Conservation (phyloP, 1,284 basidiomycete species). For the Wolfiporia cocos region DNA sequence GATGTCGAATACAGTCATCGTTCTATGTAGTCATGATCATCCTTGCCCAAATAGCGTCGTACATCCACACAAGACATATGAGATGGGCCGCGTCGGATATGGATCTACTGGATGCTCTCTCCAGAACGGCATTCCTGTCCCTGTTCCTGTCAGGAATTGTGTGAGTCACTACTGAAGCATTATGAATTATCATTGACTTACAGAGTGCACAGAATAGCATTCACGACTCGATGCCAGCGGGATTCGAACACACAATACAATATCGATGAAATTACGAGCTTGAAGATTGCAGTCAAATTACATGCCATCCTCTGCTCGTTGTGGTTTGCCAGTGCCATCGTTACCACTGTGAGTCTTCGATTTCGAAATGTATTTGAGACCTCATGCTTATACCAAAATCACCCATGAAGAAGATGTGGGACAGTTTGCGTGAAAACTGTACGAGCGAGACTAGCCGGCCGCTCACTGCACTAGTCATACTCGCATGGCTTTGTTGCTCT, state of each 20-base stretch:
- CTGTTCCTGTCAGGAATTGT: conserved; percentile 56
- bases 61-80: conserved; percentile 60
- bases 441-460: conserved; percentile 51
- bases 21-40: conserved; percentile 59
- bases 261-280: conserved; percentile 48
- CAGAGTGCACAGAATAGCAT: no score
- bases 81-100: conserved; percentile 52
- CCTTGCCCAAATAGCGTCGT: conserved; percentile 52
- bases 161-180: no score
- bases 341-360: conserved; percentile 51
- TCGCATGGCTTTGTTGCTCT: conserved; percentile 67
- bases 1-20: conserved; percentile 1
- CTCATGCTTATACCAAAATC: conserved; percentile 17
- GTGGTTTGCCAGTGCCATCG: conserved; percentile 62
- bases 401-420: conserved; percentile 43
- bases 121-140: conserved; percentile 53
- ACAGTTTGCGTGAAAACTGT: conserved; percentile 55
- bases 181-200: no score
- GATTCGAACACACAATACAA: conserved; percentile 45
- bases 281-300: conserved; percentile 54
- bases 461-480: conserved; percentile 62
- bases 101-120: conserved; percentile 60
- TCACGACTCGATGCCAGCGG: conserved; percentile 13
- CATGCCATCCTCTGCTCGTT: conserved; percentile 60
- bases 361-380: neutral